Evolutionary conservation across 1,139 yeast genomes (phyloP), one percentile per base, ranked within the genome.

Genomic region (Debaryomyces nepalensis): DNA sequence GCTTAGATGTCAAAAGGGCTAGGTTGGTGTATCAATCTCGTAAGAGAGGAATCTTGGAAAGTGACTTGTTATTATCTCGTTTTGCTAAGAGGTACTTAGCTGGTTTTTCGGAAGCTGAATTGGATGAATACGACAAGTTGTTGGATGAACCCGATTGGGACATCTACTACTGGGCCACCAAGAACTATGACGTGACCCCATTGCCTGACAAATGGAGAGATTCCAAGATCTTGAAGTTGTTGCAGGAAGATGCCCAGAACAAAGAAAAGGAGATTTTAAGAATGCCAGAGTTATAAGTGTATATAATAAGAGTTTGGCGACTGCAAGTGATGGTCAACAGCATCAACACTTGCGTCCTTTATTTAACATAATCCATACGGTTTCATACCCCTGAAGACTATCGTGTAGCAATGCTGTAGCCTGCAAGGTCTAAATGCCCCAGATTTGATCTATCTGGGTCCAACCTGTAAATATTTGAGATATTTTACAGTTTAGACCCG

Each of bases 121-220:
- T 95, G 50, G 85, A 83, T 42, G 98, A 93, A 64, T 93, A 88
- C 63, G 98, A 93, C 59, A 64, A 75, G 51, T 68, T 93, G 45
- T 74, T 93, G 59, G 96, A 95, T 62, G 96, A 91, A 65, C 81
- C 93, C 11, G 99, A 93, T 63, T 95, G 99, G 99, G 99, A 93
- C 61, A 91, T 93, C 49, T 95, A 89, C 65, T 93, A 93, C 68
- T 93, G 99, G 98, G 97, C 96, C 18, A 89, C 97, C 5, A 78
- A 79, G 54, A 88, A 88, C 65, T 87, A 73, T 56, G 82, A 80
- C 27, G 81, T 84, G 18, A 87, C 91, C 40, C 96, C 96, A 11
- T 73, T 91, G 51, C 97, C 98, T 5, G 91, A 87, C 36, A 77
- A 77, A 56, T 91, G 97, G 96, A 74, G 82, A 59, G 60, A 83